Evolutionary conservation across 352 stramenopile species (phyloP).

Genomic region (Phytopythium delawarense): DNA sequence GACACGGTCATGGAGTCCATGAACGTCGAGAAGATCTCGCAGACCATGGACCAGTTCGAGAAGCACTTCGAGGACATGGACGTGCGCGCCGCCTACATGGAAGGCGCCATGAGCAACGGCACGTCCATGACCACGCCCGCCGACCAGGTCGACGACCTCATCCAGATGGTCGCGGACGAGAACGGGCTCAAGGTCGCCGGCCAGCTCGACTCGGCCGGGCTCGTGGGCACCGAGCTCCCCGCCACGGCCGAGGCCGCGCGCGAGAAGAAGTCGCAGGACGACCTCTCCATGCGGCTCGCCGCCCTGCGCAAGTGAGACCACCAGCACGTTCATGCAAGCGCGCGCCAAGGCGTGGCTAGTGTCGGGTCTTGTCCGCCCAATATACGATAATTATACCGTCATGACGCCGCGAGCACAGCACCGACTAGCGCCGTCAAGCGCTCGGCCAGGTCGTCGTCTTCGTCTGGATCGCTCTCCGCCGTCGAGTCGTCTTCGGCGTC

Average conservation of each 20-base stretch:
- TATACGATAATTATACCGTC: neutral
- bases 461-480: neutral
- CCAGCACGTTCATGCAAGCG: neutral
- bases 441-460: neutral
- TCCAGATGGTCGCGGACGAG: slow-evolving; percentile 97
- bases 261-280: slow-evolving; percentile 81
- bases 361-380: neutral
- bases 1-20: slow-evolving; percentile 95
- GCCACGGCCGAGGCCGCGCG: slow-evolving; percentile 52
- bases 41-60: slow-evolving; percentile 98
- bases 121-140: slow-evolving; percentile 95
- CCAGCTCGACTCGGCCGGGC: slow-evolving; percentile 90
- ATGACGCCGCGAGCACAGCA: neutral
- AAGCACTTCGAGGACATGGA: slow-evolving; percentile 99
- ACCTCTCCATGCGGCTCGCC: slow-evolving; percentile 78
- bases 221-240: slow-evolving; percentile 76
- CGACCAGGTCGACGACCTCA: slow-evolving; percentile 96
- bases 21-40: slow-evolving; percentile 97
- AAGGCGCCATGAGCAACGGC: slow-evolving; percentile 95
- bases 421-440: neutral
- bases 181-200: slow-evolving; percentile 95
- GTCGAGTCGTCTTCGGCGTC: neutral
- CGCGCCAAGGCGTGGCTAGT: neutral
- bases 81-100: slow-evolving; percentile 97
- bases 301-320: slow-evolving; percentile 61